These are phyloP conservation scores for Monosporascus sp. DNA, from an alignment of 2,329 filamentous ascomycete species.

Conservation along the genomic window DNA sequence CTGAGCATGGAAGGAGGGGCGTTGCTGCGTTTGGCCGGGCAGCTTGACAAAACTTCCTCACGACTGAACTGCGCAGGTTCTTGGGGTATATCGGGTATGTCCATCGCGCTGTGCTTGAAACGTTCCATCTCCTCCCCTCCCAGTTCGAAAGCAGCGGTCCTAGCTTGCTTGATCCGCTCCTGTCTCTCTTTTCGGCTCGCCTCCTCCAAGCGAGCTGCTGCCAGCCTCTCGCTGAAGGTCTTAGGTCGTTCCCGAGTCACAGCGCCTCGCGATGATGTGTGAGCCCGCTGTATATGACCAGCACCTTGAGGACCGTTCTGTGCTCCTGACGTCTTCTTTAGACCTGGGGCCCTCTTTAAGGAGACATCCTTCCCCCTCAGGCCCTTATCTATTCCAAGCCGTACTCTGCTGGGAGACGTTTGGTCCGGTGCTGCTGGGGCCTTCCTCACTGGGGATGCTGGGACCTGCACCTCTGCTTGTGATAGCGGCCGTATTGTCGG, in stretches of 20 bases:
- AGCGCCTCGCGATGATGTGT: slow-evolving; percentile 29
- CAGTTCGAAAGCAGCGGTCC: slow-evolving; percentile 54
- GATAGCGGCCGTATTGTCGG: slow-evolving; percentile 21
- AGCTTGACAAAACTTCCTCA: slow-evolving; percentile 52
- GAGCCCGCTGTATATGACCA: slow-evolving; percentile 41
- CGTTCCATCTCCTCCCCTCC: slow-evolving; percentile 53
- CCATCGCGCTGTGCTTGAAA: slow-evolving; percentile 53
- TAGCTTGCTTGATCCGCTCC: slow-evolving; percentile 45
- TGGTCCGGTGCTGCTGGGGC: slow-evolving; percentile 45
- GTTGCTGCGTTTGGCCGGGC: slow-evolving; percentile 37
- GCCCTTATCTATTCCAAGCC: slow-evolving; percentile 87
- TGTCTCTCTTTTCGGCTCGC: slow-evolving; percentile 43
- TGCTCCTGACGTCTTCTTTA: slow-evolving; percentile 30
- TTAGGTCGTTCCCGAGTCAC: slow-evolving; percentile 34
- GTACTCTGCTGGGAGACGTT: slow-evolving; percentile 71
- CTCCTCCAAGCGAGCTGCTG: slow-evolving; percentile 60
- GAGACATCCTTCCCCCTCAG: slow-evolving; percentile 77
- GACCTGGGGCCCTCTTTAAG: slow-evolving; percentile 63
- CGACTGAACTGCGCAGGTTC: slow-evolving; percentile 53
- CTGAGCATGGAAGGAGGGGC: slow-evolving; percentile 31
- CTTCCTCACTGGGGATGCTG: slow-evolving; percentile 65
- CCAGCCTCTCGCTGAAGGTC: slow-evolving; percentile 82
- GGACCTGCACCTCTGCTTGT: slow-evolving; percentile 60
- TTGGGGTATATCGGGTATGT: slow-evolving; percentile 45
- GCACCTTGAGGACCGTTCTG: slow-evolving; percentile 26